These are phyloP conservation scores for Termitomyces sp. DNA, from an alignment of 768 basidiomycete genomes.

Conservation along the genomic window DNA sequence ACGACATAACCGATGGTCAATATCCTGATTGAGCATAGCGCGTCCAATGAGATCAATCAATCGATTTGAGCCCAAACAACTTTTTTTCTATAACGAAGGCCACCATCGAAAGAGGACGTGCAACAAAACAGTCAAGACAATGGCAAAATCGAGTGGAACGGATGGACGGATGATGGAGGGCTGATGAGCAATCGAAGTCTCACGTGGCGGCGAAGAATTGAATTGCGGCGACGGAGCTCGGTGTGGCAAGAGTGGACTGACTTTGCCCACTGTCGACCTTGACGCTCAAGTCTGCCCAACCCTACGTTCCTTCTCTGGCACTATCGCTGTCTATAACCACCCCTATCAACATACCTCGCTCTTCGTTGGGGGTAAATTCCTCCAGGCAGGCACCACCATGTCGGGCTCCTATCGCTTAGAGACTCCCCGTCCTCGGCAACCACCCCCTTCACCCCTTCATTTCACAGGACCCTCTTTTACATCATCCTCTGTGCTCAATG, in stretches of 20 bases:
- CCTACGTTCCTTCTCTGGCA: conserved; percentile 14
- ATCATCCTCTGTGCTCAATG: conserved; percentile 41
- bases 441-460: conserved; percentile 55
- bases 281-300: conserved; percentile 11
- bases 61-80: not conserved
- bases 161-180: not conserved
- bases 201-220: conserved; percentile 17
- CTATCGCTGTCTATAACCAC: conserved; percentile 14
- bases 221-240: not conserved
- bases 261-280: conserved; percentile 15
- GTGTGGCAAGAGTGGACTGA: conserved; percentile 8
- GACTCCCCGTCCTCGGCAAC: conserved; percentile 59
- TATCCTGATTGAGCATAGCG: conserved; percentile 4
- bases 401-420: conserved; percentile 64
- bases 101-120: not conserved
- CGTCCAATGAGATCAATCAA: not conserved
- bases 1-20: not conserved
- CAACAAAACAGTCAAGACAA: not conserved
- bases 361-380: not conserved
- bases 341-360: conserved; percentile 20
- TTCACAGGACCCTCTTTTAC: conserved; percentile 47
- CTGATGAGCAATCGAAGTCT: conserved; percentile 8
- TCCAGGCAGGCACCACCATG: conserved; percentile 35
- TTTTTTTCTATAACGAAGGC: not conserved
- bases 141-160: not conserved